Evolutionary conservation across 2,329 filamentous ascomycete genomes (phyloP).

Genomic region (Huntiella bhutanensis): DNA sequence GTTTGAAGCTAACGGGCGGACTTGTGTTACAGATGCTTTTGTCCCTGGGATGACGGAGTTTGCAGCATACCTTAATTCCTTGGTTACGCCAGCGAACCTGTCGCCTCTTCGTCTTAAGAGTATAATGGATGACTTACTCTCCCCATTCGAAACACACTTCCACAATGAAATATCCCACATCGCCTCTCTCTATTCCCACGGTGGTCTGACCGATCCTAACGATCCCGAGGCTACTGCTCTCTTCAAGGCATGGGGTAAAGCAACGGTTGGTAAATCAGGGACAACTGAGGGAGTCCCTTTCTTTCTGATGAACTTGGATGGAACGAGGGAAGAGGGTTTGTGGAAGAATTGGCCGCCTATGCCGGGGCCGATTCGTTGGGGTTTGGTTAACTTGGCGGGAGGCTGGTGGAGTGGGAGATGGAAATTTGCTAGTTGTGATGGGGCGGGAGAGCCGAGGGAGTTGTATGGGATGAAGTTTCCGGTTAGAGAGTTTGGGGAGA

Average conservation of each 20-base stretch:
- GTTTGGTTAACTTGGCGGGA: slow-evolving; percentile 37
- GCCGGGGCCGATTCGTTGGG: slow-evolving; percentile 39
- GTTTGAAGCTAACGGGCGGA: neutral
- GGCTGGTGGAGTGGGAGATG: slow-evolving; percentile 38
- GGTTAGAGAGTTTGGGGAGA: neutral
- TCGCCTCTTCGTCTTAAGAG: slow-evolving; percentile 25
- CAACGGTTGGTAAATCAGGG: slow-evolving; percentile 41
- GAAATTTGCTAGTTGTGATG: slow-evolving; percentile 46
- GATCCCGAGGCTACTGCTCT: slow-evolving; percentile 26
- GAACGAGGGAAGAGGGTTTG: slow-evolving; percentile 35
- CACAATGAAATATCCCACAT: slow-evolving; percentile 36
- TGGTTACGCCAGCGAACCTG: slow-evolving; percentile 22
- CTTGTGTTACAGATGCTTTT: slow-evolving; percentile 23
- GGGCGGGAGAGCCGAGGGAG: slow-evolving; percentile 30
- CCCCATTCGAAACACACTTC: slow-evolving; percentile 34
- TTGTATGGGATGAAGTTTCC: slow-evolving; percentile 24
- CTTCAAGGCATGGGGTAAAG: slow-evolving; percentile 44
- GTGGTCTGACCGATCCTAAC: slow-evolving; percentile 29
- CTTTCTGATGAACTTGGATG: slow-evolving; percentile 44
- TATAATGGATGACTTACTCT: slow-evolving; percentile 32
- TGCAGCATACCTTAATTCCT: slow-evolving; percentile 29
- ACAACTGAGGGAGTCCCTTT: slow-evolving; percentile 42
- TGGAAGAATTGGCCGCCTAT: slow-evolving; percentile 49
- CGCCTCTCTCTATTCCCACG: slow-evolving; percentile 28
- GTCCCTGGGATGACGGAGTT: slow-evolving; percentile 32